These are phyloP conservation scores for Geosmithia morbida DNA, from an alignment of 2,329 filamentous ascomycete genomes.

Conservation along the genomic window DNA sequence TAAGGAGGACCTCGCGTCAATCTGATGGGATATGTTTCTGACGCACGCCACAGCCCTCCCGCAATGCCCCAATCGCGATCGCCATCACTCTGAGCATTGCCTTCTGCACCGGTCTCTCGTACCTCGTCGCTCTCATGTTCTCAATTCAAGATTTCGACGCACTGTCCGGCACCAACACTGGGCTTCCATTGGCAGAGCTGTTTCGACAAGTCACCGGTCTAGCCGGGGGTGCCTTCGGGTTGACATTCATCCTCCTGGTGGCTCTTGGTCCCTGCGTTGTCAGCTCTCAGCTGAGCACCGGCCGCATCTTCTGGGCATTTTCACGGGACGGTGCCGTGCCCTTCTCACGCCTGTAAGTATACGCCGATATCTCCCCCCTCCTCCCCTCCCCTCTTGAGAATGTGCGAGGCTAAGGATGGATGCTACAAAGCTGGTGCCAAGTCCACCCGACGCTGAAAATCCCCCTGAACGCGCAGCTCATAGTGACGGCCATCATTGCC, in stretches of 20 bases:
- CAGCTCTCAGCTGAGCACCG: slow-evolving; percentile 18
- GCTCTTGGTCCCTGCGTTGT: slow-evolving; percentile 25
- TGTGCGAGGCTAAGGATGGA: slow-evolving; percentile 3
- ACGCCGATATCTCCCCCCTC: not conserved
- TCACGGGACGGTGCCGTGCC: slow-evolving; percentile 26
- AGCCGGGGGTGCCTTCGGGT: slow-evolving; percentile 23
- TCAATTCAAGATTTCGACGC: slow-evolving; percentile 30
- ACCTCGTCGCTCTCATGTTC: slow-evolving; percentile 36
- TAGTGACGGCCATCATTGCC: slow-evolving; percentile 17
- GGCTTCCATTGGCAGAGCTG: slow-evolving; percentile 28
- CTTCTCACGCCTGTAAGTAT: slow-evolving; percentile 13
- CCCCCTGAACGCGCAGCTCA: slow-evolving; percentile 21
- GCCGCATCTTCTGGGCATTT: slow-evolving; percentile 24
- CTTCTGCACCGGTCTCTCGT: slow-evolving; percentile 32
- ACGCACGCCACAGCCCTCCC: slow-evolving; percentile 10
- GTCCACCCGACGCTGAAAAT: slow-evolving; percentile 18
- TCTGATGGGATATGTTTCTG: not conserved
- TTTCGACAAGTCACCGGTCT: slow-evolving; percentile 26
- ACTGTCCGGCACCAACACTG: slow-evolving; percentile 24
- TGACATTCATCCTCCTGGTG: slow-evolving; percentile 25
- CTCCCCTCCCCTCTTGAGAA: slow-evolving; percentile 4
- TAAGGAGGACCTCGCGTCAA: slow-evolving; percentile 10
- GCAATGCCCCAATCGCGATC: slow-evolving; percentile 21
- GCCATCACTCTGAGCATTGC: slow-evolving; percentile 32
- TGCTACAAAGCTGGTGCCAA: slow-evolving; percentile 15